Evolutionary conservation across 2,329 filamentous ascomycete genomes (phyloP), one percentile per base, ranked within the genome.

Genomic region (Dissoconium aciculare): DNA sequence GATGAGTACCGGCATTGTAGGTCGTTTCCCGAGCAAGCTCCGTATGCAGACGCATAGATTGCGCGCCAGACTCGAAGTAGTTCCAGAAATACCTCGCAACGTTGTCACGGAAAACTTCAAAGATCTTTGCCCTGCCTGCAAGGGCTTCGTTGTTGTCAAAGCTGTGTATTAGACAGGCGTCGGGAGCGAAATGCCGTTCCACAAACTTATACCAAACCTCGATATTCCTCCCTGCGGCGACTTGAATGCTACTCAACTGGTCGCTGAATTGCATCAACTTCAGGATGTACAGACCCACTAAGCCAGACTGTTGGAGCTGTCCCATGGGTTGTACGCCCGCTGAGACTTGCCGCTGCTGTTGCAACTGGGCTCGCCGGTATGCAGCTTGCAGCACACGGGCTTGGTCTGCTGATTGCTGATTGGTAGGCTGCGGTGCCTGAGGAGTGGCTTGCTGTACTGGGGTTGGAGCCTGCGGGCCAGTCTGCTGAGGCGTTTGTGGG

Each of bases 31-130:
- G 60, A 11, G 68, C 60, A 21, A 72, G 75, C 44, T 92, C 84
- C 46, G 92, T 68, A 13, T 84, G 72, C 51, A 95, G 69, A 52
- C 93, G 83, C 45, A 95, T 81, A 32, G 75, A 81, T 44, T 71
- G 78, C 33, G 94, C 75, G 5, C 84, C 85, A 37, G 82, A 87
- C 34, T 78, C 76, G 51, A 89, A 94, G 47, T 92, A 78, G 0
- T 82, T 85, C 46, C 79, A 74, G 52, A 93, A 94, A 55, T 89
- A 95, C 47, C 87, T 74, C 17, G 87, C 73, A 27, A 98, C 64
- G 1, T 80, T 80, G 3, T 84, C 71, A 35, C 72, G 81, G 3
- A 77, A 71, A 28, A 95, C 83, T 52, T 94, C 85, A 47, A 85
- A 94, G 46, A 78, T 73, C 59, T 91, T 94, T 33, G 77, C 69